Base-by-base conservation (phyloP, 306 rosid genomes). In the Glycine soja region DNA sequence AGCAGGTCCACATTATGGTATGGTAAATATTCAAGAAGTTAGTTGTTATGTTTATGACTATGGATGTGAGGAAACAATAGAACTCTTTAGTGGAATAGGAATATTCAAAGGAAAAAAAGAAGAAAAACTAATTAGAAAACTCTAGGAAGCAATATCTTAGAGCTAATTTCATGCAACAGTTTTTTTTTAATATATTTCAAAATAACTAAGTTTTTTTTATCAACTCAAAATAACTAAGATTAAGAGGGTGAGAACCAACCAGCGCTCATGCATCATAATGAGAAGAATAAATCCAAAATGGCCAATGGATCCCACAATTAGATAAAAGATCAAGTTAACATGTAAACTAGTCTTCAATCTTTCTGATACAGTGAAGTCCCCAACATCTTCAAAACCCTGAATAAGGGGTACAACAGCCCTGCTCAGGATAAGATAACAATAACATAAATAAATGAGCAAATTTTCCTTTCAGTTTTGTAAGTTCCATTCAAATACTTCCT, bases 341-440 rank as follows among this genome's bases (percentile, higher is more conserved):
- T 85, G 99, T 48, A 95, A 80, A 78, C 99, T 95, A 76, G 99
- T 91, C 94, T 90, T 95, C 92, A 95, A 87, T 88, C 97, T 93
- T 86, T 91, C 96, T 46, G 88, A 75, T 34, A 90, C 81, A 10
- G 98, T 93, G 83, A 95, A 95, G 87, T 95, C 99, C 61, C 99
- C 98, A 72, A 98, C 97, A 76, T 95, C 99, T 93, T 95, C 99
- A 89, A 90, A 95, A 86, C 99, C 99, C 94, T 95, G 98, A 90
- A 95, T 93, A 90, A 95, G 99, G 84, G 99, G 99, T 87, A 92
- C 98, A 88, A 91, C 93, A 83, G 93, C 92, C 99, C 99, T 95
- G 70, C 12, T 62, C 16, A 32, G 40, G 96, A 88, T 78, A 82
- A 82, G 67, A 79, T 80, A 83, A 82, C 78, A 75, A 24, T 24